A percentile compares a stretch with the other conserved stretches of the same genome.
phyloP scores from a whole-genome alignment of 1,284 basidiomycete species.

The Tilletia indica region DNA sequence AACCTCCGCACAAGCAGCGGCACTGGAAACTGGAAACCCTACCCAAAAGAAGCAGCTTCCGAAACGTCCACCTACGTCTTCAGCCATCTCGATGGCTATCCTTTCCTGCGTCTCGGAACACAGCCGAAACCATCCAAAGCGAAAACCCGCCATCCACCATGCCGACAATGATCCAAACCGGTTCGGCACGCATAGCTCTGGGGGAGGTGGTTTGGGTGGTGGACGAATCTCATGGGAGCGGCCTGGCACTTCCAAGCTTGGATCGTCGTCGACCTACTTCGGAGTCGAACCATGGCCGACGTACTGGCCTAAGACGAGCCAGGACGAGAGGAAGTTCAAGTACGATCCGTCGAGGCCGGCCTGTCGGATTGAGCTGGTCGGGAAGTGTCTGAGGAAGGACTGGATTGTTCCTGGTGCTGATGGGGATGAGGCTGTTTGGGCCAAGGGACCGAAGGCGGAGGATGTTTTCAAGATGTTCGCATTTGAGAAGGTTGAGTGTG shows the following conservation, averaged over 20 bases:
- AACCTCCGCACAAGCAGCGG: neutral
- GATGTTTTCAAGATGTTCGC: conserved; percentile 34
- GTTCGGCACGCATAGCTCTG: too few relatives aligned
- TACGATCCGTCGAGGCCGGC: conserved; percentile 26
- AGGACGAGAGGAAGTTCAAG: conserved; percentile 26
- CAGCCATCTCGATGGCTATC: conserved; percentile 16
- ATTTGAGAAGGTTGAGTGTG: conserved; percentile 28
- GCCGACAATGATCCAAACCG: too few relatives aligned
- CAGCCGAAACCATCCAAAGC: too few relatives aligned
- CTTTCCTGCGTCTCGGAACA: conserved; percentile 7
- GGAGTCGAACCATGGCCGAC: conserved; percentile 10
- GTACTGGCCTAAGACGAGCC: conserved; percentile 23
- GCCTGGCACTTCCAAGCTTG: too few relatives aligned
- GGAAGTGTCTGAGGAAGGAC: conserved; percentile 23
- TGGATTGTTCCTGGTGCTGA: neutral
- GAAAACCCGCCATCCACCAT: neutral
- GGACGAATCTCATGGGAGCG: too few relatives aligned
- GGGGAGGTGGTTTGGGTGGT: too few relatives aligned
- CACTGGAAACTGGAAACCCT: too few relatives aligned
- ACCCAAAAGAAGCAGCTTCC: neutral
- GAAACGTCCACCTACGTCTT: neutral
- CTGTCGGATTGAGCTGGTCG: conserved; percentile 28
- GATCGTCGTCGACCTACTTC: too few relatives aligned
- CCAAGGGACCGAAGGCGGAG: neutral
- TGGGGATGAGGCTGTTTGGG: neutral